A percentile compares a stretch with the other conserved stretches of the same genome.
phyloP scores from a whole-genome alignment of 2,329 filamentous ascomycete genomes.

The Lachnellula arida region DNA sequence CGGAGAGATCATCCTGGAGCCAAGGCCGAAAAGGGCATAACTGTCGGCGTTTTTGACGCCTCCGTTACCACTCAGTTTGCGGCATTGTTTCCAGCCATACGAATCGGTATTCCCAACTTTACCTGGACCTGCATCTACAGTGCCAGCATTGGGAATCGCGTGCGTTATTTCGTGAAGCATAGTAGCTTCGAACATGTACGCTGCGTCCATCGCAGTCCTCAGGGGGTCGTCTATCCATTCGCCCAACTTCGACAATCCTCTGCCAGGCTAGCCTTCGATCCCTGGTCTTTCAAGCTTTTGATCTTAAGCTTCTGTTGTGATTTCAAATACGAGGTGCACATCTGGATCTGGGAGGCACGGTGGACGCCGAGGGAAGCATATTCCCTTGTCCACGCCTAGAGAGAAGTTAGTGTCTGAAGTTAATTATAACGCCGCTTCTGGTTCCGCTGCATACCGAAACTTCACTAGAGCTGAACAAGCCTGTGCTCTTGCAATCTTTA shows the following conservation, averaged over 20 bases:
- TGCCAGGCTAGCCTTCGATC: not conserved
- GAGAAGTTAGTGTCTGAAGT: not conserved
- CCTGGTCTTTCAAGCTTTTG: not conserved
- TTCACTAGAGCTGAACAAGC: not conserved
- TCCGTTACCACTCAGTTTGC: not conserved
- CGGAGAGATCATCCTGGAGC: too few relatives aligned
- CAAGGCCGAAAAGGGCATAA: not conserved
- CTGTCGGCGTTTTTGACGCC: not conserved
- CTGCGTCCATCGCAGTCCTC: not conserved
- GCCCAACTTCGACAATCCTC: not conserved
- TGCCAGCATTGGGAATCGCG: not conserved
- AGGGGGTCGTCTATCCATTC: not conserved
- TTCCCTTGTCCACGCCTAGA: not conserved
- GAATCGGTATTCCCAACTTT: not conserved
- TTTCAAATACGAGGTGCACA: not conserved
- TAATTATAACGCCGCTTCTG: not conserved
- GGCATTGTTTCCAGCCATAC: not conserved
- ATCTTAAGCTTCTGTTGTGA: not conserved
- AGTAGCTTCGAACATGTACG: not conserved
- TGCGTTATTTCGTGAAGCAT: not conserved
- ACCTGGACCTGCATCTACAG: not conserved
- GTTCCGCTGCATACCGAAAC: not conserved
- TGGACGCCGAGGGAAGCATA: not conserved
- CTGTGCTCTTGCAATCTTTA: not conserved
- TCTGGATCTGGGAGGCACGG: not conserved